Evolutionary conservation across 495 filamentous ascomycete genomes (phyloP), one percentile per base, ranked within the genome.

Genomic region (Terfezia boudieri): DNA sequence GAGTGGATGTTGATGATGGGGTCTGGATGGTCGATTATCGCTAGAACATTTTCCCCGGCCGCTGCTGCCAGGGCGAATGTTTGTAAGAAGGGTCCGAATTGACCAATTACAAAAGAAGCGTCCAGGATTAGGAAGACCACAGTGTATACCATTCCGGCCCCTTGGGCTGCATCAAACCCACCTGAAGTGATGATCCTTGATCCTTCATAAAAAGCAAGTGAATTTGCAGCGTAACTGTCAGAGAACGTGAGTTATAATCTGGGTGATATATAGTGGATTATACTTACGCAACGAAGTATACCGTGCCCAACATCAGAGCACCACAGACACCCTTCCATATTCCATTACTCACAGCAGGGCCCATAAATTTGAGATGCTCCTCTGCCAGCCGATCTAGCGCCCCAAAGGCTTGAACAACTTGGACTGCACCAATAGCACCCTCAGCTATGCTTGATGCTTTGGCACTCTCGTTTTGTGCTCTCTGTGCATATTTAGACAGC

Each of bases 141-240:
- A 54, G 69, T 72, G 36, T 74, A 72, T 9, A 76, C 69, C 0
- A 70, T 73, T 22, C 71, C 70, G 9, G 71, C 68, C n/a, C 68
- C 67, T 9, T 64, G 57, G 10, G 37, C 46, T 2, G 32, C 50
- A 5, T 54, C 59, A 22, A 69, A 66, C 5, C 66, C 57, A 2
- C 66, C 69, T 49, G 63, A 62, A 0, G 61, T 57, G 37, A 69
- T 70, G 20, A 70, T 66, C 38, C 67, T 66, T 57, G 67, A 62
- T 9, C 75, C 75, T 37, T 72, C 58, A 69, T 70, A 78, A 55
- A 77, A 77, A 7, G 74, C 74, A 12, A 78, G 60, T 0, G 70
- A 66, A 55, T 74, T 76, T 32, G 72, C 70, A 7, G 67, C 56
- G 57, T 74, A 76, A 37, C 50, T 56, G 35, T 7, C 2, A 32